A percentile compares a stretch with the other conserved stretches of the same genome.
Evolutionary conservation across 768 basidiomycete genomes (phyloP).

Genomic region (Coprinellus aureogranulatus): DNA sequence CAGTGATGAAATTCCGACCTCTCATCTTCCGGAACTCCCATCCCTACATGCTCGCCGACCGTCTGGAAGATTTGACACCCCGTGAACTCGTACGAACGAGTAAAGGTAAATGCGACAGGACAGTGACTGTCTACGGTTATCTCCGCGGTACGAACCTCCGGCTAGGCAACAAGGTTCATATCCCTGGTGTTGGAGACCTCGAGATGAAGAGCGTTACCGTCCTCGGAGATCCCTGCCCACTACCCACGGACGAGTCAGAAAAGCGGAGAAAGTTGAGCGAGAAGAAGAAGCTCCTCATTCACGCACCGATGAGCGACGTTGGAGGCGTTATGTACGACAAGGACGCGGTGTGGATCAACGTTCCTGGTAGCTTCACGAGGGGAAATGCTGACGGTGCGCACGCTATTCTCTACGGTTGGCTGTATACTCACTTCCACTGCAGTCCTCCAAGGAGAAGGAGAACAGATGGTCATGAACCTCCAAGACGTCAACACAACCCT

Average conservation of each 20-base stretch:
- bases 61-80: constrained; percentile 91
- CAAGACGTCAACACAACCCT: constrained; percentile 84
- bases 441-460: constrained; percentile 90
- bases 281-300: constrained; percentile 86
- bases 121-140: constrained; percentile 91
- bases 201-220: constrained; percentile 68
- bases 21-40: constrained; percentile 94
- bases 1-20: constrained; percentile 98
- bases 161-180: constrained; percentile 76
- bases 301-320: constrained; percentile 98
- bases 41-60: constrained; percentile 92
- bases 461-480: constrained; percentile 95
- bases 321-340: constrained; percentile 97
- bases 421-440: constrained; percentile 7
- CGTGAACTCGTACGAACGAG: constrained; percentile 75
- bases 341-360: constrained; percentile 97
- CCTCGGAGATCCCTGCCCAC: constrained; percentile 92
- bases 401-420: background rate
- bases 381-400: constrained; percentile 62
- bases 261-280: constrained; percentile 90
- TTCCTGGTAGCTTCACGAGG: constrained; percentile 89
- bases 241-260: constrained; percentile 89
- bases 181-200: constrained; percentile 93
- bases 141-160: constrained; percentile 86
- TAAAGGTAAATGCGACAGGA: constrained; percentile 91